Conservation (phyloP, 257 asterid species). For the Verbascum thapsus region DNA sequence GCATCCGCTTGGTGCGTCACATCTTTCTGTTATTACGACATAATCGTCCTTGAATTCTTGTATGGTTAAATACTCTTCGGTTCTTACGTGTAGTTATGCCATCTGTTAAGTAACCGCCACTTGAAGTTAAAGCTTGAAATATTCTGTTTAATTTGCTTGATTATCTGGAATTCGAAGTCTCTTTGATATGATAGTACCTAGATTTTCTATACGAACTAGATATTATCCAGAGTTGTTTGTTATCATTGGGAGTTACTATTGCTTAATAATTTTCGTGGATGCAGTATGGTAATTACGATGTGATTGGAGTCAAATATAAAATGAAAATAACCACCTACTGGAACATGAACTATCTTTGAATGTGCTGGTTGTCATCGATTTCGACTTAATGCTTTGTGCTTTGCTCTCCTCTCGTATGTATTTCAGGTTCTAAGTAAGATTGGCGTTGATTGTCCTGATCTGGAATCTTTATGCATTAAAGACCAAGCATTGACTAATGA, state of each 20-base stretch:
- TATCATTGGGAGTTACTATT: constrained; percentile 14
- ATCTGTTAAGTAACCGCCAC: constrained; percentile 1
- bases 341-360: background rate
- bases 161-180: constrained; percentile 15
- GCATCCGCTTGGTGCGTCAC: constrained; percentile 71
- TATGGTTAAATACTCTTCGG: background rate
- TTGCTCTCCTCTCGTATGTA: constrained; percentile 25
- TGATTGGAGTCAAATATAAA: constrained; percentile 19
- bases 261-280: too few relatives aligned
- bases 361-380: constrained; percentile 10
- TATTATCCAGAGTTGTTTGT: background rate
- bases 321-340: background rate
- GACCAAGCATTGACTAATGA: constrained; percentile 85
- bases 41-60: background rate
- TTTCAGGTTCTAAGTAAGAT: constrained; percentile 63
- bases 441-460: constrained; percentile 70
- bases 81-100: background rate
- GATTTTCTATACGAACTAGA: background rate
- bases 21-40: background rate
- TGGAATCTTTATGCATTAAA: constrained; percentile 69
- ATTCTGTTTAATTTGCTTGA: constrained; percentile 3
- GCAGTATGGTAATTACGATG: too few relatives aligned
- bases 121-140: background rate
- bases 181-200: background rate
- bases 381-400: constrained; percentile 5